phyloP scores from a whole-genome alignment of 495 filamentous ascomycete species.

The Friedmanniomyces simplex region DNA sequence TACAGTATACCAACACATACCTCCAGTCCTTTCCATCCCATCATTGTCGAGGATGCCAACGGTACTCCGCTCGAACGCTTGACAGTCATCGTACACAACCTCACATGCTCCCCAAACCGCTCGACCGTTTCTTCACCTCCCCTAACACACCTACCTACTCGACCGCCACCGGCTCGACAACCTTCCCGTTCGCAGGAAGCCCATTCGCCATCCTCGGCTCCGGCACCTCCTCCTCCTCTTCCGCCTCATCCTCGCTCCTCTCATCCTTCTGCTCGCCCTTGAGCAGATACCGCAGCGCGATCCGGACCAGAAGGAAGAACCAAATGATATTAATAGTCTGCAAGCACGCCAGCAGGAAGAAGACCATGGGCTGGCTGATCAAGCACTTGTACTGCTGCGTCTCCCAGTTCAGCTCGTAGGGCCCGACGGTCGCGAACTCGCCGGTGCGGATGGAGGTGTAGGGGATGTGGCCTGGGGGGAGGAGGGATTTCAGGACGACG shows the following conservation, averaged over 20 bases:
- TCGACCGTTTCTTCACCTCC: too few species aligned
- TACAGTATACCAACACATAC: too few species aligned
- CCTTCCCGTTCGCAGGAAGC: background rate
- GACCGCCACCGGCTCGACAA: background rate
- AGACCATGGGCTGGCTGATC: conserved; percentile 32
- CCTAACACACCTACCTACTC: too few species aligned
- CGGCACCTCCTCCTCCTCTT: conserved; percentile 23
- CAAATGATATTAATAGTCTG: conserved; percentile 35
- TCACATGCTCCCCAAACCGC: too few species aligned
- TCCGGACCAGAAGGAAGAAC: conserved; percentile 29
- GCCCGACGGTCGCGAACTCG: too few species aligned
- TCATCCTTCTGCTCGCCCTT: conserved; percentile 26
- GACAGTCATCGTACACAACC: too few species aligned
- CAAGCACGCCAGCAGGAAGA: conserved; percentile 27
- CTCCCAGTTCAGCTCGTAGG: conserved; percentile 42
- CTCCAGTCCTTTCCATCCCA: too few species aligned
- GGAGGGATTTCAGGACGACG: conserved; percentile 69
- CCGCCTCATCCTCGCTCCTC: conserved; percentile 31
- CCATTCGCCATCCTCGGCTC: conserved; percentile 5
- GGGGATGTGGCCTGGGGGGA: conserved; percentile 29
- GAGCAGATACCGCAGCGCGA: conserved; percentile 25
- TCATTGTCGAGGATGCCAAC: too few species aligned
- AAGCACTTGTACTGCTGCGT: conserved; percentile 37
- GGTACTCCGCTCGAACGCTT: too few species aligned
- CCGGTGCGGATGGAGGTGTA: conserved; percentile 33